Percentiles rank a stretch among this genome's conserved stretches.
Evolutionary conservation across 1,284 basidiomycete genomes (phyloP).

Genomic region (Puccinia novopanici): DNA sequence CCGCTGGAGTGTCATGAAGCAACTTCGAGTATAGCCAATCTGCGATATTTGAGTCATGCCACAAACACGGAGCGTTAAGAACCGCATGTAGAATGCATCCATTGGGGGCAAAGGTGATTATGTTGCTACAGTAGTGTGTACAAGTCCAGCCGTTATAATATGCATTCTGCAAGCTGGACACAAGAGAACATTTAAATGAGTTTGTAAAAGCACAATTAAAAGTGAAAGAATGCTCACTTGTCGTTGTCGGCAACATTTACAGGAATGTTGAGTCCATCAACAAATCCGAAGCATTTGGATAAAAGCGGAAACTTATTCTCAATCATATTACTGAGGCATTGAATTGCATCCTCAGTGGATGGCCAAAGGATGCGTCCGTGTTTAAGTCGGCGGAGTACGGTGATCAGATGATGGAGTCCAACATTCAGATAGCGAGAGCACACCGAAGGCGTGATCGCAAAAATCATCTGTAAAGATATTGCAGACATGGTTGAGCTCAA

Average conservation of each 20-base stretch:
- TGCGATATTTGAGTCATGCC: conserved; percentile 63
- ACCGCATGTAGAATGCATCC: conserved; percentile 59
- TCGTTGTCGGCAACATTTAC: conserved; percentile 55
- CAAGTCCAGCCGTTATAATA: too few relatives aligned
- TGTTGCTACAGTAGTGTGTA: too few relatives aligned
- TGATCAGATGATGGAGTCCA: not conserved
- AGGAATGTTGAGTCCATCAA: conserved; percentile 58
- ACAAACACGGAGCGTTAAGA: too few relatives aligned
- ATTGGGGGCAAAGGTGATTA: not conserved
- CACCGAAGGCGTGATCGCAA: too few relatives aligned
- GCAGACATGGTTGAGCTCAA: too few relatives aligned
- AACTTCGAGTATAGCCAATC: conserved; percentile 61
- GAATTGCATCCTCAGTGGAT: not conserved
- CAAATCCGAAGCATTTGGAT: conserved; percentile 61
- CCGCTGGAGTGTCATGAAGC: conserved; percentile 58
- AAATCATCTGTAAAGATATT: too few relatives aligned
- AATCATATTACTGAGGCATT: not conserved
- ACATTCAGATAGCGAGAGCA: not conserved
- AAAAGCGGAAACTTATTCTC: conserved; percentile 56
- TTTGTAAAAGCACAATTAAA: not conserved
- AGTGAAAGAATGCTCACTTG: too few relatives aligned
- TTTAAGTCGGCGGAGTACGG: not conserved
- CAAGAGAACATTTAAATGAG: too few relatives aligned
- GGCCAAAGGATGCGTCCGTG: not conserved
- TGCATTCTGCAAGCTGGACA: too few relatives aligned